These are phyloP conservation scores for Fusarium phyllophilum DNA, from an alignment of 2,329 filamentous ascomycete species.

Conservation along the genomic window DNA sequence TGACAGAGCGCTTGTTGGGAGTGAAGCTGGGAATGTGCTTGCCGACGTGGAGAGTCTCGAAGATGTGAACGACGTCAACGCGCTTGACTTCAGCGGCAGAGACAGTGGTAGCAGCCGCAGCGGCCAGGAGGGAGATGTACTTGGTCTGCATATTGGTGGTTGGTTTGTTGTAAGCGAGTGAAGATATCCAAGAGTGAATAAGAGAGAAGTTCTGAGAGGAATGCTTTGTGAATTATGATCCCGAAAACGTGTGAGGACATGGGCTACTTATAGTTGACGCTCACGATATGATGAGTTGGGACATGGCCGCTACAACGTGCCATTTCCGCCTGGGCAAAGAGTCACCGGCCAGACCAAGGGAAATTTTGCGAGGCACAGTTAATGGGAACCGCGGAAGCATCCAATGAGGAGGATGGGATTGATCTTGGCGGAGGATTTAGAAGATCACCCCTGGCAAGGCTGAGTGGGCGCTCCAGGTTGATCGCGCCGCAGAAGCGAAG, in stretches of 20 bases:
- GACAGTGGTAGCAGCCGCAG: conserved; percentile 8
- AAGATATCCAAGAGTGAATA: neutral
- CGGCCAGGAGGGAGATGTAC: conserved; percentile 17
- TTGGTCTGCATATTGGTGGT: conserved; percentile 15
- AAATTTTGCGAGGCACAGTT: conserved; percentile 12
- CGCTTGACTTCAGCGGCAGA: conserved; percentile 4
- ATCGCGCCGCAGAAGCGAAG: neutral
- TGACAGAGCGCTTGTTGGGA: conserved; percentile 23
- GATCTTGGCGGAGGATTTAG: neutral
- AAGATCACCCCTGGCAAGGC: conserved; percentile 5
- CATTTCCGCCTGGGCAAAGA: neutral
- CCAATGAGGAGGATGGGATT: neutral
- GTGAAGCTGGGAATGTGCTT: conserved; percentile 13
- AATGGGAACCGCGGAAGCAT: neutral
- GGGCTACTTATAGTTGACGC: conserved; percentile 2
- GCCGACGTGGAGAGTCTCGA: conserved; percentile 24
- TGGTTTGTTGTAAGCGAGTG: neutral
- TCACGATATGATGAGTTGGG: neutral
- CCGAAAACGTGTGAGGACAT: neutral
- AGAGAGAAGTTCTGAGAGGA: neutral
- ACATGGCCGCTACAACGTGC: neutral
- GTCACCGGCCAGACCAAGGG: neutral
- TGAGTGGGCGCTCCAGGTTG: neutral
- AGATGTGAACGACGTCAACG: conserved; percentile 26
- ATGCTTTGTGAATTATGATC: neutral